Conservation (phyloP, 179 eudicot genomes). For the Heliamphora pulchella region DNA sequence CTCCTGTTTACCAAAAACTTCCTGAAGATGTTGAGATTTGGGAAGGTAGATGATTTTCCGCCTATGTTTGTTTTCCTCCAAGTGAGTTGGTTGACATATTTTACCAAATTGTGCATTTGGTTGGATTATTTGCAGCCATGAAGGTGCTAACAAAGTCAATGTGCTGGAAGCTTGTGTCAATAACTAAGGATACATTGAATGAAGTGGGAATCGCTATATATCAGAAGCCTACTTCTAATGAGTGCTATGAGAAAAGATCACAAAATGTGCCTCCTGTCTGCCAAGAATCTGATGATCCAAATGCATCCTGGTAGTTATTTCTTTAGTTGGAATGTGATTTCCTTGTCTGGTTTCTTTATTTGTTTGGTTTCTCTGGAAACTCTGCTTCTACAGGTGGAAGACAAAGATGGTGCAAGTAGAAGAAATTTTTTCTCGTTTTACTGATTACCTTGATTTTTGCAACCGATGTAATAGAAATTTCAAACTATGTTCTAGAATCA, state of each 20-base stretch:
- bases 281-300: constrained; percentile 57
- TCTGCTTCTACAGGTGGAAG: neutral
- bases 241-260: constrained; percentile 68
- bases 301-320: constrained; percentile 42
- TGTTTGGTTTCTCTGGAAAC: neutral
- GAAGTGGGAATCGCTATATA: constrained; percentile 51
- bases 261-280: constrained; percentile 60
- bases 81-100: neutral
- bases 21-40: constrained; percentile 62
- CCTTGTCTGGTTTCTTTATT: neutral
- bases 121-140: constrained; percentile 40
- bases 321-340: constrained; percentile 7
- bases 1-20: constrained; percentile 57
- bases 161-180: constrained; percentile 60
- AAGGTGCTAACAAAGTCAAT: constrained; percentile 47
- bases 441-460: neutral
- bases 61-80: constrained; percentile 1
- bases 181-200: constrained; percentile 48
- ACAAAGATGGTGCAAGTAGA: neutral
- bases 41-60: constrained; percentile 35
- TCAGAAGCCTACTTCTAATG: constrained; percentile 60
- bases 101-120: no score
- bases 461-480: neutral
- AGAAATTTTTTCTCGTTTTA: neutral
- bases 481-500: neutral